A percentile compares a stretch with the other conserved stretches of the same genome.
These are phyloP conservation scores for Ulota crispa DNA, from an alignment of 225 moss, liverwort and hornwort species.

Conservation along the genomic window DNA sequence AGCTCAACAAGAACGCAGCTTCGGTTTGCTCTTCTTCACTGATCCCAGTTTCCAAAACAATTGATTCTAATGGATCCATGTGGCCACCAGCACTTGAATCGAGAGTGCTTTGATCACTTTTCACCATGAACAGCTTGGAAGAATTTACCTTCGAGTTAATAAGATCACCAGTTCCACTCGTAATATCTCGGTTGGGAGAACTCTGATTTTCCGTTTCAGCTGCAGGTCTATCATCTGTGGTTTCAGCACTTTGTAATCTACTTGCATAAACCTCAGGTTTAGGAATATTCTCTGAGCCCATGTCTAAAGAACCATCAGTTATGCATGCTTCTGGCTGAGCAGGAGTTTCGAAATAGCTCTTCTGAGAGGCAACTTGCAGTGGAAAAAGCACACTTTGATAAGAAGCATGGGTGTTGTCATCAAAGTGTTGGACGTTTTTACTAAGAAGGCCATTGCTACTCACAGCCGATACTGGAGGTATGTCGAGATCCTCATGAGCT, in stretches of 20 bases:
- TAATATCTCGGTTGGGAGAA: background rate
- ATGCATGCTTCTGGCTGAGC: background rate
- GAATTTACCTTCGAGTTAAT: background rate
- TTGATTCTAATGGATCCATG: background rate
- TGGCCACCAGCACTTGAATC: background rate
- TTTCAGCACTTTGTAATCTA: background rate
- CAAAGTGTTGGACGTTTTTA: background rate
- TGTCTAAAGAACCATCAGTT: background rate
- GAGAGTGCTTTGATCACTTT: background rate
- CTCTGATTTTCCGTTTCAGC: background rate
- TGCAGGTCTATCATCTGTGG: background rate
- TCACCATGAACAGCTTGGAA: background rate
- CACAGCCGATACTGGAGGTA: background rate
- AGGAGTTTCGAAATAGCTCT: conserved; percentile 5
- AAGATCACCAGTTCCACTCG: background rate
- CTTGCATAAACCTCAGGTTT: background rate
- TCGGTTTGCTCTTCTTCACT: conserved; percentile 40
- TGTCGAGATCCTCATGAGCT: conserved; percentile 8
- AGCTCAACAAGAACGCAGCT: conserved; percentile 15
- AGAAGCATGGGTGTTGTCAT: conserved; percentile 1
- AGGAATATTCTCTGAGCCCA: background rate
- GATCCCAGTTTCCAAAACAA: background rate
- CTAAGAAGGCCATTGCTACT: conserved; percentile 8
- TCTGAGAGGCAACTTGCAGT: background rate
- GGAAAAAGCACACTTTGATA: conserved; percentile 1